Evolutionary conservation across 1,284 basidiomycete genomes (phyloP).

Genomic region (Rhizoctonia solani): DNA sequence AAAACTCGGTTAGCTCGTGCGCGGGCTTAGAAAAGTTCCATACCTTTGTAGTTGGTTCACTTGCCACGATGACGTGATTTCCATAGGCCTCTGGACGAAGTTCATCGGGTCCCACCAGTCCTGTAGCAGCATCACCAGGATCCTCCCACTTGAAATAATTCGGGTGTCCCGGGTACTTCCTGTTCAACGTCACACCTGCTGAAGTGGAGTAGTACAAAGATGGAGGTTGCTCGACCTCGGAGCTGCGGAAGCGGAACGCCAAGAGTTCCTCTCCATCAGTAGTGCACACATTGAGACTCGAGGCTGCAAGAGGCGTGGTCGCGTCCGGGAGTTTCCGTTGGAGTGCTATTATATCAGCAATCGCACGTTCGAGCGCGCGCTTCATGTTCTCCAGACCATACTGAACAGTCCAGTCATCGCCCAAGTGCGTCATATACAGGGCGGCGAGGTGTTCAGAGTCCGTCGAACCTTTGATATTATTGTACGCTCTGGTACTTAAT

Average conservation of each 20-base stretch:
- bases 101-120: conserved; percentile 32
- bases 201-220: conserved; percentile 48
- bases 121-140: background rate
- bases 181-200: conserved; percentile 48
- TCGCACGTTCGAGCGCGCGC: conserved; percentile 44
- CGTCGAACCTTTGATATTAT: conserved; percentile 47
- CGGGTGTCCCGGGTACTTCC: conserved; percentile 49
- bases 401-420: conserved; percentile 43
- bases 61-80: conserved; percentile 47
- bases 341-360: conserved; percentile 43
- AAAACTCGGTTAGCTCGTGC: no score
- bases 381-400: conserved; percentile 46
- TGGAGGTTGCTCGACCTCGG: conserved; percentile 47
- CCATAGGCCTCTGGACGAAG: conserved; percentile 44
- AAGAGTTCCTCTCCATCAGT: conserved; percentile 47
- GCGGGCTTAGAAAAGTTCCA: no score
- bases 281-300: conserved; percentile 45
- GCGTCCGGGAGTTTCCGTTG: conserved; percentile 40
- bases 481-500: conserved; percentile 42
- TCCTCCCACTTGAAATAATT: conserved; percentile 38
- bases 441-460: conserved; percentile 50
- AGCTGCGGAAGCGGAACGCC: conserved; percentile 47
- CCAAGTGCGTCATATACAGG: conserved; percentile 48
- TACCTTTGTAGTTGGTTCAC: conserved; percentile 50
- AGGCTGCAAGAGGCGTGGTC: conserved; percentile 31